phyloP scores from a whole-genome alignment of 2,329 filamentous ascomycete genomes.

The Fonsecaea monophora region DNA sequence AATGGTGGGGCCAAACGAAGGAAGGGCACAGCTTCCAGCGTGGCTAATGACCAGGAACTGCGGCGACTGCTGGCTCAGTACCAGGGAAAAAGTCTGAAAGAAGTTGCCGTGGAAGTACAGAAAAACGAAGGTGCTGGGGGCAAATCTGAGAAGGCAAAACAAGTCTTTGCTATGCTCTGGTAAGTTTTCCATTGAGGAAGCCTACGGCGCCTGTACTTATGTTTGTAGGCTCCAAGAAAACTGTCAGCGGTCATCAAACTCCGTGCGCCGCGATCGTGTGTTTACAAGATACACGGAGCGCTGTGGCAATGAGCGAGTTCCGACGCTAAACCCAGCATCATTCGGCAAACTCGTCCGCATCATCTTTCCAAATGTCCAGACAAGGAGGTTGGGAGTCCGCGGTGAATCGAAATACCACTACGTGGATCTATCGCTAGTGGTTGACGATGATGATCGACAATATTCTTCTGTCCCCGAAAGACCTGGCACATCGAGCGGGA shows the following conservation, averaged over 20 bases:
- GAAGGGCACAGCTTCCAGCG: conserved; percentile 55
- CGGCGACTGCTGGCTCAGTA: conserved; percentile 56
- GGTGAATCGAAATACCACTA: conserved; percentile 99
- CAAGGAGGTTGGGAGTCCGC: conserved; percentile 85
- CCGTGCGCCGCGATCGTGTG: conserved; percentile 88
- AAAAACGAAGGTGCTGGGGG: conserved; percentile 58
- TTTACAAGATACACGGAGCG: conserved; percentile 94
- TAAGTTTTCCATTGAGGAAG: conserved; percentile 42
- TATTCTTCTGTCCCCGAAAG: conserved; percentile 28
- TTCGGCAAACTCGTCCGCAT: conserved; percentile 97
- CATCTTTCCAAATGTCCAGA: conserved; percentile 93
- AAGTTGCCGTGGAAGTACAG: conserved; percentile 57
- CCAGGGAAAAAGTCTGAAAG: conserved; percentile 53
- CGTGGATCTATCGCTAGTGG: conserved; percentile 54
- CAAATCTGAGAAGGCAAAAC: conserved; percentile 59
- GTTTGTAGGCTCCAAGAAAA: conserved; percentile 54
- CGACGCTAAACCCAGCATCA: conserved; percentile 92
- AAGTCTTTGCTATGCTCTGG: conserved; percentile 61
- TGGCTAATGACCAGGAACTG: conserved; percentile 58
- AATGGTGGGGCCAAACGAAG: conserved; percentile 49
- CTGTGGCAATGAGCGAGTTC: conserved; percentile 91
- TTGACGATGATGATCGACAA: conserved; percentile 38
- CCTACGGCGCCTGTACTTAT: conserved; percentile 13
- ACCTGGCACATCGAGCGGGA: conserved; percentile 35
- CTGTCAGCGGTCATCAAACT: conserved; percentile 59